Percentiles rank a stretch among this genome's conserved stretches.
Conservation (phyloP, 148 eudicot genomes). For the Rhododendron mucronatum region DNA sequence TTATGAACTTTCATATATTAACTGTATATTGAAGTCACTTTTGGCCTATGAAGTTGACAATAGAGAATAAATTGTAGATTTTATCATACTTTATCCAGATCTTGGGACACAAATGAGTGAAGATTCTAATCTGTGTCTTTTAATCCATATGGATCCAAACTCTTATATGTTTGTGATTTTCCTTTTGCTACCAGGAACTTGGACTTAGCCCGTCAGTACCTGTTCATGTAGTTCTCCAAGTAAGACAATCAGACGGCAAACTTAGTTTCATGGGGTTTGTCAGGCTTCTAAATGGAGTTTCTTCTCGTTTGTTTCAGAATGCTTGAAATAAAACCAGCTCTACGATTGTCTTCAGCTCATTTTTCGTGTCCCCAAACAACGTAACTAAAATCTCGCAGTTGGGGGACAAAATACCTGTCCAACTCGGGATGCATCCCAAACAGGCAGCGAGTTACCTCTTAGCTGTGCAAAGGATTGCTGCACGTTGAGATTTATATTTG, state of each 20-base stretch:
- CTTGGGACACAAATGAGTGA: background rate
- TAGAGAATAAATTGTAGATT: background rate
- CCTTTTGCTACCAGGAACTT: conserved; percentile 53
- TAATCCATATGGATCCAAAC: background rate
- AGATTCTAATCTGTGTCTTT: background rate
- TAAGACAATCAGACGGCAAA: conserved; percentile 88
- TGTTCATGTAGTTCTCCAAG: conserved; percentile 85
- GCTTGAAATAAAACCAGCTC: conserved; percentile 25
- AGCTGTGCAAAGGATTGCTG: background rate
- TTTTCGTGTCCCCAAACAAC: background rate
- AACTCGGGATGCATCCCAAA: background rate
- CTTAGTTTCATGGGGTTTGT: conserved; percentile 93
- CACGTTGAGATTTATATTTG: background rate
- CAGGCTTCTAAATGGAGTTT: conserved; percentile 75
- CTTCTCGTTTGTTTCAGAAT: conserved; percentile 70
- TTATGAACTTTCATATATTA: no score
- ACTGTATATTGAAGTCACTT: background rate
- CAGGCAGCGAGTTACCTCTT: background rate
- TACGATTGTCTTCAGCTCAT: background rate
- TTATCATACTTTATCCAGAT: background rate
- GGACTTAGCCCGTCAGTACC: conserved; percentile 89
- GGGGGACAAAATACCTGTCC: background rate
- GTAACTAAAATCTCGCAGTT: background rate
- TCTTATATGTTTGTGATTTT: background rate
- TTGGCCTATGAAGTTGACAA: background rate